Base-by-base conservation (phyloP, 169 alveolate species). In the Theileria parva region DNA sequence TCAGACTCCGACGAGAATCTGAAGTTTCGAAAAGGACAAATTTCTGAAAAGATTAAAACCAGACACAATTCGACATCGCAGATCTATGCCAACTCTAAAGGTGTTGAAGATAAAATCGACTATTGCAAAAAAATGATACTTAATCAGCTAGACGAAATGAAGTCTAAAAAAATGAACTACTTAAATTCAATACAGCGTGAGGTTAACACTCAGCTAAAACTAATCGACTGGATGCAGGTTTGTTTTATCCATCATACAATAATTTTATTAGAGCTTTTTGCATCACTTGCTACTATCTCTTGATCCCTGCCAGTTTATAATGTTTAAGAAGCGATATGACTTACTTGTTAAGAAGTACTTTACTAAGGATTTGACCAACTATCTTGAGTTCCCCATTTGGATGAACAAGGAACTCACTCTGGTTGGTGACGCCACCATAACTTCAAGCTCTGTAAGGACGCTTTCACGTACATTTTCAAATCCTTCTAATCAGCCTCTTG, bases 151-250 rank as follows among this genome's bases (percentile, higher is more conserved):
- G 80, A 74, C 44, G 69, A 66, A 28, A 74, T 94, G 80, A 89
- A 92, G 70, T 80, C 85, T 57, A 80, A 90, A 71, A 92, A 95
- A 64, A 66, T 92, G 55, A 78, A 87, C 39, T 94, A 88, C 75
- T 68, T 95, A 30, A 91, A 87, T 86, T 93, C 97, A 19, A 78
- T 94, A 44, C 87, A 91, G 80, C 85, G 97, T 27, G 93, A 94
- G 25, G 91, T 93, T 13, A 81, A 91, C 53, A 92, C 92, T 50
- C 96, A 94, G 79, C 32, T 93, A 59, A 76, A 92, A 23, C 77
- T 91, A 65, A 91, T 94, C 32, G 95, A 94, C 55, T 94, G 97
- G 97, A 86, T 91, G 87, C 96, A 94, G 85, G 96, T 86, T 37
- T 69, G 85, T 51, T 85, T 65, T 15, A 72, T 73, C 68, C 80